Evolutionary conservation across 345 rosid species (phyloP), one percentile per base, ranked within the genome.

Genomic region (Rhodomyrtus tomentosa): DNA sequence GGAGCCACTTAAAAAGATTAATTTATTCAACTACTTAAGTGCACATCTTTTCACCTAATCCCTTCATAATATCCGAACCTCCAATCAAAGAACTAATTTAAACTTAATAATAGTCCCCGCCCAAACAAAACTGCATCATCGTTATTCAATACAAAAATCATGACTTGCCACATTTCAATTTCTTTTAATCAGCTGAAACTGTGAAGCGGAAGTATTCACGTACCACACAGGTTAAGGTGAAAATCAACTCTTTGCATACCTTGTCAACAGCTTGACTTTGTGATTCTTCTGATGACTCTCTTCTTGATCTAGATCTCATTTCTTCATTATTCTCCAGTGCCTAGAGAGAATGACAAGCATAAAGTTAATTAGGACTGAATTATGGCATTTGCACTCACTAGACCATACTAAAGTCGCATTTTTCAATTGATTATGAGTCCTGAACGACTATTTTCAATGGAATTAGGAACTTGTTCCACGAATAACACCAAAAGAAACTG

Each of bases 291-390:
- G 92, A 88, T 50, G 91, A 81, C 82, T 93, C 99, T 89, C 94
- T 91, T 91, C 92, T 94, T 87, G 96, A 91, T 92, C 89, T 91
- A 85, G 88, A 91, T 86, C 86, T 95, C 91, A 89, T 88, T 88
- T 93, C 95, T 87, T 95, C 99, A 82, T 95, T 94, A 89, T 92
- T 89, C 85, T 94, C 96, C 53, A 85, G 80, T 49, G 95, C 91
- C 99, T 97, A 90, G 90, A 85, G 86, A 82, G 42, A 82, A 84
- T 87, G 81, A 55, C 52, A 0, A 18, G 45, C 79, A 9, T 20
- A 36, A 20, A 36, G 13, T 68, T 36, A 68, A 68, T 8, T 36
- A 68, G 79, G 13, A 68, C 14, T 36, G 79, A 2, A 36, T 68
- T 22, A 38, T 36, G 13, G 79, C 12, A 20, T 36, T 36, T 68